These are phyloP conservation scores for Microbotryomycetes sp. DNA, from an alignment of 1,284 basidiomycete genomes.

Conservation along the genomic window DNA sequence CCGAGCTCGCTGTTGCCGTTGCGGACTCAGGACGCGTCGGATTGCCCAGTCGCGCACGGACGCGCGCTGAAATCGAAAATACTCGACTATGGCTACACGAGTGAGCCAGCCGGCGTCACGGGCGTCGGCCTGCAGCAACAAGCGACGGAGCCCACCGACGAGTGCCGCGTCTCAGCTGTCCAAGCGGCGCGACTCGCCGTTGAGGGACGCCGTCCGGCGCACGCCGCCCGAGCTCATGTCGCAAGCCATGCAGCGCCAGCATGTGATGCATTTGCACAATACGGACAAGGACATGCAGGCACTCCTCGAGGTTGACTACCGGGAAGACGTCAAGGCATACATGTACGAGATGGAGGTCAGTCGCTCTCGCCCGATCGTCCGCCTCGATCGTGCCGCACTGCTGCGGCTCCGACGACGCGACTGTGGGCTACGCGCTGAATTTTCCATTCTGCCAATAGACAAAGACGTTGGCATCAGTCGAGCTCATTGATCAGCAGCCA, in stretches of 20 bases:
- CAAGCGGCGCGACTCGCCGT: constrained; percentile 17
- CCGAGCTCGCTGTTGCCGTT: no score
- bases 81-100: no score
- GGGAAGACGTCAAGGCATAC: constrained; percentile 81
- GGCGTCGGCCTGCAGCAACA: no score
- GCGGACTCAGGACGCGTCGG: no score
- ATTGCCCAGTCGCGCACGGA: no score
- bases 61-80: no score
- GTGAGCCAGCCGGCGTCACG: no score
- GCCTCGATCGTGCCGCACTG: background rate
- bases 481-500: constrained; percentile 97
- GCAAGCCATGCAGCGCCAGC: constrained; percentile 26
- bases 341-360: constrained; percentile 98
- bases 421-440: background rate
- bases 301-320: constrained; percentile 80
- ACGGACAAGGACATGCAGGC: constrained; percentile 41
- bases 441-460: constrained; percentile 47
- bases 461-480: constrained; percentile 75
- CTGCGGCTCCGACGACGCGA: background rate
- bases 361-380: no score
- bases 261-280: background rate
- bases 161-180: constrained; percentile 1
- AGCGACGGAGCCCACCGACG: constrained; percentile 16
- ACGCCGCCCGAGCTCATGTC: constrained; percentile 19
- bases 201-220: constrained; percentile 12